A percentile compares a stretch with the other conserved stretches of the same genome.
Evolutionary conservation across 2,329 filamentous ascomycete species (phyloP).

Genomic region (Ampelomyces quisqualis): DNA sequence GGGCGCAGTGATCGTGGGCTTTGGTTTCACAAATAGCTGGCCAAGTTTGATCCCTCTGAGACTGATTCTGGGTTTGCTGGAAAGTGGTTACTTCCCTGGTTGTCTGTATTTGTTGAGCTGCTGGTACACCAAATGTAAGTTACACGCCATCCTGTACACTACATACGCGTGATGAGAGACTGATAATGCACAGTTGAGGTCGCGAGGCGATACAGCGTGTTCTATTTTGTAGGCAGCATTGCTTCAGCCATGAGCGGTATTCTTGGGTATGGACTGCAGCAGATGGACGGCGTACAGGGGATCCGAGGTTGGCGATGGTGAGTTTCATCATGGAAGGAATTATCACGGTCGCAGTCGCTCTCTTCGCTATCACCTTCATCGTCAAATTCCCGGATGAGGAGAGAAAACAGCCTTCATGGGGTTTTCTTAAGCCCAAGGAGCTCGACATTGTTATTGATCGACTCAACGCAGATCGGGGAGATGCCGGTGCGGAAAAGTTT

Average conservation of each 20-base stretch:
- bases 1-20: conserved; percentile 27
- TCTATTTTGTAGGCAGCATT: conserved; percentile 28
- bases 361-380: conserved; percentile 23
- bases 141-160: too few species aligned
- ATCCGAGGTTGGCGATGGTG: conserved; percentile 28
- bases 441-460: conserved; percentile 23
- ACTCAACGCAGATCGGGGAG: conserved; percentile 24
- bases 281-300: conserved; percentile 23
- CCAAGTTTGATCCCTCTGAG: conserved; percentile 19
- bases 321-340: conserved; percentile 29
- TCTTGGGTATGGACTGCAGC: conserved; percentile 24
- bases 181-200: conserved; percentile 19
- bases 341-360: conserved; percentile 20
- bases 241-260: conserved; percentile 28
- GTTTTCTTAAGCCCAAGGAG: conserved; percentile 22
- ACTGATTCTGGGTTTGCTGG: conserved; percentile 20
- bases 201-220: conserved; percentile 25
- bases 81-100: conserved; percentile 27
- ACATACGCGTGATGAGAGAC: neutral
- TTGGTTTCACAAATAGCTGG: conserved; percentile 29
- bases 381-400: conserved; percentile 30
- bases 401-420: conserved; percentile 18
- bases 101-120: conserved; percentile 23
- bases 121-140: conserved; percentile 31
- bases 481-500: conserved; percentile 20